These are phyloP conservation scores for Ilyonectria destructans DNA, from an alignment of 2,329 filamentous ascomycete genomes.

Conservation along the genomic window DNA sequence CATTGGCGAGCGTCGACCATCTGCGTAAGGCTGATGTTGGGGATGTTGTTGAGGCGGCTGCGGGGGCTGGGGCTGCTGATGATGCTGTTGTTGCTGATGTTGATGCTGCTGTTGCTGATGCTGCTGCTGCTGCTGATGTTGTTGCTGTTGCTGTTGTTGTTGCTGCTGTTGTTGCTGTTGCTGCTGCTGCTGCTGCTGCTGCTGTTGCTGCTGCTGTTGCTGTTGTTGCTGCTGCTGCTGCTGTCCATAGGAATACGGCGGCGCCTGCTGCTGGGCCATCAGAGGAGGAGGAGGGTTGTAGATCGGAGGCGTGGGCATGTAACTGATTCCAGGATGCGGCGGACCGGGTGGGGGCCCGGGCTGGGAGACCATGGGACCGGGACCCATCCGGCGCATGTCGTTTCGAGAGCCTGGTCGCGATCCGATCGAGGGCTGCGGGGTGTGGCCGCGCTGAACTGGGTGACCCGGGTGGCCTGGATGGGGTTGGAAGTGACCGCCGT, in stretches of 20 bases:
- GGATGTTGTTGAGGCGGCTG: constrained; percentile 59
- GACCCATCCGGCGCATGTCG: constrained; percentile 82
- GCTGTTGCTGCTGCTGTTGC: constrained; percentile 25
- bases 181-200: background rate
- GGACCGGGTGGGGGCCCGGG: constrained; percentile 67
- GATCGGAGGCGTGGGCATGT: constrained; percentile 88
- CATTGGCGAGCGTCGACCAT: constrained; percentile 83
- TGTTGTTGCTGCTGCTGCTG: constrained; percentile 3
- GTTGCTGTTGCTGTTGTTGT: constrained; percentile 30
- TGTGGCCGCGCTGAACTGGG: constrained; percentile 77
- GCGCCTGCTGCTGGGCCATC: constrained; percentile 45
- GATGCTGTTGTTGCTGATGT: constrained; percentile 42
- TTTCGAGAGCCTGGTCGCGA: constrained; percentile 83
- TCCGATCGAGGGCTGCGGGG: constrained; percentile 82
- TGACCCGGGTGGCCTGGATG: constrained; percentile 55
- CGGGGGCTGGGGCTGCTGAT: constrained; percentile 51
- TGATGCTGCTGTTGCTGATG: background rate
- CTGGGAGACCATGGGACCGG: constrained; percentile 81
- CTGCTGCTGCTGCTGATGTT: background rate
- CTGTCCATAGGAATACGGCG: background rate
- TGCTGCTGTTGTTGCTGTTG: background rate
- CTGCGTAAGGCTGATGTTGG: constrained; percentile 79
- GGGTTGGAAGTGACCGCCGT: constrained; percentile 78
- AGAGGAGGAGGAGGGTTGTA: constrained; percentile 75
- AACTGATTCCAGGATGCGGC: constrained; percentile 77